These are phyloP conservation scores for Ophiostoma triangulosporum DNA, from an alignment of 2,329 filamentous ascomycete genomes.

Conservation along the genomic window DNA sequence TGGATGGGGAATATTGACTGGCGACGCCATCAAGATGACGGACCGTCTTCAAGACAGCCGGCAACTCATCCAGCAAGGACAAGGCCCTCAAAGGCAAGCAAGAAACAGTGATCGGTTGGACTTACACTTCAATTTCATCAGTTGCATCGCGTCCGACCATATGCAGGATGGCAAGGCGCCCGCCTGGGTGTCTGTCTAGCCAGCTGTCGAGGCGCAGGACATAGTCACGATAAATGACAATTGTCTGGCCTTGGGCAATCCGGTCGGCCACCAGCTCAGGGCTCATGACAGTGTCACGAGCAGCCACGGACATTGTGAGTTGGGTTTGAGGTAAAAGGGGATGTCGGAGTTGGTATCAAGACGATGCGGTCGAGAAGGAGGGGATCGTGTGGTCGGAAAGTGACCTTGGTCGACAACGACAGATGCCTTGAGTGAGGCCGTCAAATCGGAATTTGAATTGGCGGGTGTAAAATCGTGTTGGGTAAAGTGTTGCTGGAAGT, in stretches of 20 bases:
- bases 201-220: conserved; percentile 43
- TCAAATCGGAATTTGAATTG: no score
- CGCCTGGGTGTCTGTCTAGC: conserved; percentile 46
- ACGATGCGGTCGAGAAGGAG: background rate
- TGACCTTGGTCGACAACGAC: background rate
- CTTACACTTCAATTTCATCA: conserved; percentile 45
- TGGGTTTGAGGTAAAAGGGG: background rate
- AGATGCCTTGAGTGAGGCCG: background rate
- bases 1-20: no score
- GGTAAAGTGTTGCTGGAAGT: background rate
- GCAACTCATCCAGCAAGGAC: no score
- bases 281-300: conserved; percentile 30
- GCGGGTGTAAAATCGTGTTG: background rate
- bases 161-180: conserved; percentile 43
- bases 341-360: background rate
- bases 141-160: conserved; percentile 48
- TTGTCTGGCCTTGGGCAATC: conserved; percentile 40
- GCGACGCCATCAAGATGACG: no score
- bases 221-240: conserved; percentile 42
- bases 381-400: background rate
- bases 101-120: background rate
- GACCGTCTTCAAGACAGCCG: no score
- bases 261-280: conserved; percentile 33
- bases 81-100: no score
- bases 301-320: background rate